These are phyloP conservation scores for Aspergillus pseudonomiae DNA, from an alignment of 2,329 filamentous ascomycete species.

Conservation along the genomic window DNA sequence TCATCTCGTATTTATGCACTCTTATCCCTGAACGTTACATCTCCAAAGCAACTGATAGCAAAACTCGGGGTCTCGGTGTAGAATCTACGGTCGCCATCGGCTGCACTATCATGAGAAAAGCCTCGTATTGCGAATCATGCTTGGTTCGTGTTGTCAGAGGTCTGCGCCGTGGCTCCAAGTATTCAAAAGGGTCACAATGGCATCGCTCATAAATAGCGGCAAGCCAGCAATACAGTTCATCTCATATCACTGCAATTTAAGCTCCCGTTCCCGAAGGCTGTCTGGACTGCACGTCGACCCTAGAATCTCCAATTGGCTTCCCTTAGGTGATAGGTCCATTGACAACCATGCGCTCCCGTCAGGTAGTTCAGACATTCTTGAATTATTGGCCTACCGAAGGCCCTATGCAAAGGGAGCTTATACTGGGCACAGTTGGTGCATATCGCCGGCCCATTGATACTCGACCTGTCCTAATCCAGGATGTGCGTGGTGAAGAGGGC, in stretches of 20 bases:
- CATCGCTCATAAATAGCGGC: too few species aligned
- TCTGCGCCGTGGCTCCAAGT: not conserved
- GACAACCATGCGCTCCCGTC: not conserved
- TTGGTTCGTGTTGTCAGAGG: not conserved
- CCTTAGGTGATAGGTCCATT: not conserved
- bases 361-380: not conserved
- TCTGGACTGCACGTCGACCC: too few species aligned
- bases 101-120: not conserved
- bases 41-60: too few species aligned
- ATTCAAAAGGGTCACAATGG: not conserved
- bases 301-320: too few species aligned
- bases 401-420: not conserved
- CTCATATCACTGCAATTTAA: too few species aligned
- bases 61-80: not conserved
- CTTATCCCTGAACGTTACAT: not conserved
- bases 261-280: too few species aligned
- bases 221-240: too few species aligned
- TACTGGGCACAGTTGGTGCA: constrained; percentile 1
- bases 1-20: not conserved
- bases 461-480: not conserved
- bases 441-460: not conserved
- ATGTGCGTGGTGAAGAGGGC: constrained; percentile 5
- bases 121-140: not conserved
- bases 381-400: constrained; percentile 5
- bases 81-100: not conserved